Evolutionary conservation across 768 basidiomycete genomes (phyloP), one percentile per base, ranked within the genome.

Genomic region (Lentinula detonsa): DNA sequence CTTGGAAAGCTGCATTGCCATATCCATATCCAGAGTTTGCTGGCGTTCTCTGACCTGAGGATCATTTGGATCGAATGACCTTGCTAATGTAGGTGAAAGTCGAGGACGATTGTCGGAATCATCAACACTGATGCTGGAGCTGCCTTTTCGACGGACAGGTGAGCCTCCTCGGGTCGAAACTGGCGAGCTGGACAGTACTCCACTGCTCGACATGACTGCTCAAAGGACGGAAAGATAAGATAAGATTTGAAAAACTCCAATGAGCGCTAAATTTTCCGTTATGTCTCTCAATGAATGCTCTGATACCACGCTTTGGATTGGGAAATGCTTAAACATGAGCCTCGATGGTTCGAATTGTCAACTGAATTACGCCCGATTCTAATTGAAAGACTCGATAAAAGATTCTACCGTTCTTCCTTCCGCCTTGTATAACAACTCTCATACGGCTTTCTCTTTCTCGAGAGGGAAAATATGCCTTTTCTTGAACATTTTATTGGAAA

Each of bases 11-110:
- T 90, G 88, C 69, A 91, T 81, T 57, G 90, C 92, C 90, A 93
- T 93, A 67, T 95, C 94, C 0, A 91, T 91, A 67, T 98, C 95
- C 88, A 97, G 91, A 5, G 92, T 86, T 39, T 90, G 83, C 77
- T 98, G 95, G 18, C 95, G 85, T 72, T 97, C 94, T 59, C 87
- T 79, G 18, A 84, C 85, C 57, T 90, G 84, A 0, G 88, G 85
- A 68, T 91, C 87, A 75, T 86, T 80, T 9, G 80, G 82, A 69
- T 91, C 86, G 62, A 82, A 81, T 8, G 88, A 80, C 46, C 88
- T 82, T 1, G 74, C 70, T 15, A 88, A 72, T 2, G 84, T 84
- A 0, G 90, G 88, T 0, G 89, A 89, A 60, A 78, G 79, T 23
- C 86, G 80, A 52, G 80, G 70, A 42, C 75, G 79, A 5, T 74